A percentile compares a stretch with the other conserved stretches of the same genome.
These are phyloP conservation scores for Beauveria asiatica DNA, from an alignment of 2,329 filamentous ascomycete species.

Conservation along the genomic window DNA sequence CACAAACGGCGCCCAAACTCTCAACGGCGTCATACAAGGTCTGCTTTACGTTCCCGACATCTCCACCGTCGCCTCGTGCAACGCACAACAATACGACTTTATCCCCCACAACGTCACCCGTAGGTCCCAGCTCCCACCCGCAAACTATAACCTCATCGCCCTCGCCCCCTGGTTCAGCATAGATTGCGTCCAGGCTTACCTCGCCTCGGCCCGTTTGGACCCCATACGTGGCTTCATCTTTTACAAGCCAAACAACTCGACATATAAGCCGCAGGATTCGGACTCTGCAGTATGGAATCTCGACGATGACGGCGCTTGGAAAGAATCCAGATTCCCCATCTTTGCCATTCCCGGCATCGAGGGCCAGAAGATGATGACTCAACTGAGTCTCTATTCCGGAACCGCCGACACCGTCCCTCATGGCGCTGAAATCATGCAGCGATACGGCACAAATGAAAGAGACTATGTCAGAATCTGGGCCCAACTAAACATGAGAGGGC, in stretches of 20 bases:
- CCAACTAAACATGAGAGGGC: conserved; percentile 39
- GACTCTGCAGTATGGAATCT: conserved; percentile 63
- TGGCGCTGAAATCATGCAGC: conserved; percentile 44
- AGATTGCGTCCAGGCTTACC: conserved; percentile 65
- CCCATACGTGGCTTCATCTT: conserved; percentile 56
- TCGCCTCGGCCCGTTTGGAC: conserved; percentile 51
- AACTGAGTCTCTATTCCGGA: conserved; percentile 70
- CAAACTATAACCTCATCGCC: conserved; percentile 67
- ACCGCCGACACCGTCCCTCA: conserved; percentile 56
- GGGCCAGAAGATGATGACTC: conserved; percentile 60
- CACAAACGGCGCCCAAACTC: conserved; percentile 50
- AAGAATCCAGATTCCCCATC: conserved; percentile 64
- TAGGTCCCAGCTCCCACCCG: conserved; percentile 56
- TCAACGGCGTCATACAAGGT: conserved; percentile 59
- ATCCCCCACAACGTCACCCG: conserved; percentile 71
- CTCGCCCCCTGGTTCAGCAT: conserved; percentile 78
- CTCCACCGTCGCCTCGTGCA: conserved; percentile 48
- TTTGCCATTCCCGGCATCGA: conserved; percentile 67
- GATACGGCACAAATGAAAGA: conserved; percentile 45
- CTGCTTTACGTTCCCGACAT: conserved; percentile 80
- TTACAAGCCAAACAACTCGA: conserved; percentile 48
- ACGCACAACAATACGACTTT: conserved; percentile 51
- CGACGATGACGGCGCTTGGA: conserved; percentile 64
- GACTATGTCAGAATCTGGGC: conserved; percentile 56
- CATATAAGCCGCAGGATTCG: conserved; percentile 54